Evolutionary conservation across 2,329 filamentous ascomycete genomes (phyloP).

Genomic region (Basipetospora chlamydospora): DNA sequence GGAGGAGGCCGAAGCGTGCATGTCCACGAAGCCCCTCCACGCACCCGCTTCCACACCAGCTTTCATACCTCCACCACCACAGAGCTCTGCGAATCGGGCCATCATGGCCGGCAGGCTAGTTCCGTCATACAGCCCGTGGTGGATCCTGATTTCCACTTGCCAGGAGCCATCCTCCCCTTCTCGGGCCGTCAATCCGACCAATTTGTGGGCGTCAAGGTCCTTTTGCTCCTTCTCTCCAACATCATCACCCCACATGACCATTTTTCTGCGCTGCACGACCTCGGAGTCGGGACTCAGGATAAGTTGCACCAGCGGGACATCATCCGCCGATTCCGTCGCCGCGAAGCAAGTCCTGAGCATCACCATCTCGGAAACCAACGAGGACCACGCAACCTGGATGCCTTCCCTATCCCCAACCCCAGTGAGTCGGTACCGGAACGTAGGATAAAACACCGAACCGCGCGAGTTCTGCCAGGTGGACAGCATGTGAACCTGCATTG

Average conservation of each 20-base stretch:
- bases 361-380: constrained; percentile 37
- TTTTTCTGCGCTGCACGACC: constrained; percentile 13
- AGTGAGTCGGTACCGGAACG: constrained; percentile 47
- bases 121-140: constrained; percentile 82
- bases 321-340: too few relatives aligned
- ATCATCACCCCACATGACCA: constrained; percentile 1
- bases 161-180: constrained; percentile 11
- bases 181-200: constrained; percentile 6
- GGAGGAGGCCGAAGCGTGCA: constrained; percentile 5
- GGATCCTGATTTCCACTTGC: constrained; percentile 44
- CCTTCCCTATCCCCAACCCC: constrained; percentile 20
- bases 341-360: constrained; percentile 58
- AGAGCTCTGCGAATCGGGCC: constrained; percentile 18
- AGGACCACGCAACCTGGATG: constrained; percentile 46
- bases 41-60: constrained; percentile 1
- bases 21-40: constrained; percentile 15
- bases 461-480: constrained; percentile 55
- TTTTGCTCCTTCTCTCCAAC: not conserved
- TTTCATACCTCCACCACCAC: constrained; percentile 8
- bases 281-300: constrained; percentile 21
- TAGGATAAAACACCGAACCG: constrained; percentile 58
- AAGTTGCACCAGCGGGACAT: constrained; percentile 55
- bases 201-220: not conserved
- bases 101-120: constrained; percentile 58
- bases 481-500: constrained; percentile 73